phyloP scores from a whole-genome alignment of 306 rosid genomes.

The Lupinus albus region DNA sequence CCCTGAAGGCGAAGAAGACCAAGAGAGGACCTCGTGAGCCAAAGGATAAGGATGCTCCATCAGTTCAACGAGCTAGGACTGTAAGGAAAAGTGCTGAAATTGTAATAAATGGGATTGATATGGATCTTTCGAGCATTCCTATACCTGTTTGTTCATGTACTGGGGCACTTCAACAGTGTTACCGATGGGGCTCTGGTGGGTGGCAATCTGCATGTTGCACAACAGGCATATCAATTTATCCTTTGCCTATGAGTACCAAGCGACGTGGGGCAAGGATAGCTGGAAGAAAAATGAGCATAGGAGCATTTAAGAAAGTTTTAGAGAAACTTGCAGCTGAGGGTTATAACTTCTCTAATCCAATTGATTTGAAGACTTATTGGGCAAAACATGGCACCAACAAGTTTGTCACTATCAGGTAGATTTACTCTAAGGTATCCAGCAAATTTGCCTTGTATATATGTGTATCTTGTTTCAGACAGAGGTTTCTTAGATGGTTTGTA shows the following conservation, averaged over 20 bases:
- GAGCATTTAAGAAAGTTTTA: constrained; percentile 96
- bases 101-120: constrained; percentile 75
- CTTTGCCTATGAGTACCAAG: constrained; percentile 96
- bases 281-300: constrained; percentile 98
- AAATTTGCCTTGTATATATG: constrained; percentile 66
- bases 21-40: constrained; percentile 69
- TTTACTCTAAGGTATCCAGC: constrained; percentile 45
- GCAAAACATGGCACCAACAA: constrained; percentile 99
- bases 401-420: constrained; percentile 96
- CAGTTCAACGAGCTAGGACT: constrained; percentile 72
- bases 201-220: constrained; percentile 99
- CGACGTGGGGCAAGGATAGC: constrained; percentile 97
- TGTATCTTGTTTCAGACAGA: constrained; percentile 64
- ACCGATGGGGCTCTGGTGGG: constrained; percentile 97
- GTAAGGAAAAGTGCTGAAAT: constrained; percentile 76
- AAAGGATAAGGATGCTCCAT: constrained; percentile 56
- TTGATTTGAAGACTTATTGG: constrained; percentile 93
- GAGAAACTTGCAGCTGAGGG: constrained; percentile 97
- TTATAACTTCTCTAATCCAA: constrained; percentile 86
- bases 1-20: constrained; percentile 80
- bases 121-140: constrained; percentile 86
- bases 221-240: constrained; percentile 77
- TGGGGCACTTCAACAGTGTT: constrained; percentile 85
- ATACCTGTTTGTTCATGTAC: constrained; percentile 96
- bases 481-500: constrained; percentile 66